Base-by-base conservation (phyloP, 345 rosid genomes). In the Cochlearia excelsa region DNA sequence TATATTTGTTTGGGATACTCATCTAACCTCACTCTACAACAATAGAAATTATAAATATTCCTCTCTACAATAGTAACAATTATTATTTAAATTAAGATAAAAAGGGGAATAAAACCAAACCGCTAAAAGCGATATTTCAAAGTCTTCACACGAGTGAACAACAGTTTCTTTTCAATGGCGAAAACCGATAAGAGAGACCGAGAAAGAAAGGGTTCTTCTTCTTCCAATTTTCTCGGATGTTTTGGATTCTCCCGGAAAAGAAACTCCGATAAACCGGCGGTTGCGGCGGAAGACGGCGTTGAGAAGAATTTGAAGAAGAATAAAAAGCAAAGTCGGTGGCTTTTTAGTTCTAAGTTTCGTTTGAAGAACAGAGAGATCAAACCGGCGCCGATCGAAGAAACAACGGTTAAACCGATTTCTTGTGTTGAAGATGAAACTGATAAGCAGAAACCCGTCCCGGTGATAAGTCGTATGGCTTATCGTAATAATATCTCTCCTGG, bases 301-400 rank as follows among this genome's bases (percentile, higher is more conserved):
- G 64, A 57, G n/a, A 45, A 42, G 30, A 48, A 8, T 37, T 3
- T 37, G 43, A 47, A 2, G 67, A 63, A 29, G 44, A 48, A 31
- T 9, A 46, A 16, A 46, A 50, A 47, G 30, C 64, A 16, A 42
- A 47, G 16, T 33, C 41, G 59, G 26, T 53, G 65, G 75, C 50
- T 68, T 56, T 47, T 54, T 3, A 54, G 74, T 63, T 70, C 75
- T 0, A 67, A 61, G 71, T 48, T 70, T 51, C 63, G 75, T 40
- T 2, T 41, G 44, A 75, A 69, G 71, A 74, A 78, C 69, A 30
- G 82, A 4, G 63, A 70, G 54, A 33, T 58, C 52, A 77, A 74
- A 65, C 81, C 85, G 38, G 76, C 80, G 8, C 84, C 84, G 11
- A 46, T 74, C 35, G 73, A 71, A 9, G 75, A 69, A 5, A 63